A percentile compares a stretch with the other conserved stretches of the same genome.
Evolutionary conservation across 2,329 filamentous ascomycete genomes (phyloP).

Genomic region (Penicillium sp.): DNA sequence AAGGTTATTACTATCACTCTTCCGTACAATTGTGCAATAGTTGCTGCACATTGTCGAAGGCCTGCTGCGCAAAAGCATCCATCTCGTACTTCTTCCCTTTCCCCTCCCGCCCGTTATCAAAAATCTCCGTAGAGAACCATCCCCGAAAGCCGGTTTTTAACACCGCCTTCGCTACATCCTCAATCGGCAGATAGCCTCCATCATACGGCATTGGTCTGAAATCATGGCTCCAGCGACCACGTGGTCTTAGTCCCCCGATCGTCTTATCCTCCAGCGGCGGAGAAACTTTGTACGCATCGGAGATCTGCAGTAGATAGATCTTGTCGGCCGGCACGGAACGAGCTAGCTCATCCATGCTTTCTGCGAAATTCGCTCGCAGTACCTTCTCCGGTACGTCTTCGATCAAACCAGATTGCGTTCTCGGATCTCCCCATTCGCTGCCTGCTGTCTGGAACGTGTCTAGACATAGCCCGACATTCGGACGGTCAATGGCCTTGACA

Average conservation of each 20-base stretch:
- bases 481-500: constrained; percentile 56
- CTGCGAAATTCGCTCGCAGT: constrained; percentile 48
- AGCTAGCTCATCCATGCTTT: constrained; percentile 54
- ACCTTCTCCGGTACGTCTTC: constrained; percentile 46
- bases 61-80: constrained; percentile 47
- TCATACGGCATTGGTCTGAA: constrained; percentile 64
- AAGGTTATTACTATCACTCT: not conserved
- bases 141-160: constrained; percentile 61
- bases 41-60: constrained; percentile 47
- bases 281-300: constrained; percentile 63
- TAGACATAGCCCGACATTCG: constrained; percentile 68
- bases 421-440: constrained; percentile 68
- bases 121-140: constrained; percentile 66
- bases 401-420: constrained; percentile 55
- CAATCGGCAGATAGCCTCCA: constrained; percentile 65
- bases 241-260: constrained; percentile 53
- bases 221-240: constrained; percentile 66
- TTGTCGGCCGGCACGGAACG: constrained; percentile 59
- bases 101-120: constrained; percentile 56
- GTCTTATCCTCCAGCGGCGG: constrained; percentile 49
- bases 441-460: constrained; percentile 74
- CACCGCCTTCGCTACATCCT: constrained; percentile 60
- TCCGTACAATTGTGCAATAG: constrained; percentile 39
- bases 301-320: constrained; percentile 70
- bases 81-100: constrained; percentile 50